Evolutionary conservation across 2,329 filamentous ascomycete species (phyloP).

Genomic region (Fusarium tricinctum): DNA sequence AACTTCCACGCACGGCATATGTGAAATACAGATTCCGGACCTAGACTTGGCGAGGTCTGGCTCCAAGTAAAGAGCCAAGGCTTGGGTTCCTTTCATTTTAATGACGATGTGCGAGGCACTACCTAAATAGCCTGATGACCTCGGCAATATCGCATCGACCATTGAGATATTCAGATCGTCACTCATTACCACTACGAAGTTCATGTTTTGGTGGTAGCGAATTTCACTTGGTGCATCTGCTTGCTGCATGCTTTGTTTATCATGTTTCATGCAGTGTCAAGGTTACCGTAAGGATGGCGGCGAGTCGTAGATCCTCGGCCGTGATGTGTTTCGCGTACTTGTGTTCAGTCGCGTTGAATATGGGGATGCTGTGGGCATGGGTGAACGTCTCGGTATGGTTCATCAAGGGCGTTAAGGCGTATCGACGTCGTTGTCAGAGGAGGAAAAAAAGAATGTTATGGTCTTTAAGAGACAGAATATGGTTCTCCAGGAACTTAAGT

Average conservation of each 20-base stretch:
- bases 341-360: no score
- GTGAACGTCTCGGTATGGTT: no score
- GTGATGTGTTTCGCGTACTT: no score
- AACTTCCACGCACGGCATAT: not conserved
- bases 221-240: not conserved
- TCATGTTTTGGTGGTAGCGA: not conserved
- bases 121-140: not conserved
- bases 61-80: slow-evolving; percentile 14
- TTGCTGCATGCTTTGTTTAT: not conserved
- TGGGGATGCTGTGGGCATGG: no score
- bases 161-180: slow-evolving; percentile 32
- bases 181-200: slow-evolving; percentile 3
- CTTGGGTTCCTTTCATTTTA: slow-evolving; percentile 9
- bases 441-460: no score
- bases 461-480: no score
- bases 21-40: not conserved
- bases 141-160: slow-evolving; percentile 5
- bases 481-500: no score
- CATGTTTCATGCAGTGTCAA: slow-evolving; percentile 32
- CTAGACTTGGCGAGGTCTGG: not conserved
- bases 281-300: no score
- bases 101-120: slow-evolving; percentile 35
- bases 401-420: no score
- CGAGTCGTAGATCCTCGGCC: no score
- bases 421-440: no score